Evolutionary conservation across 345 rosid species (phyloP).

Genomic region (Aquilaria yunnanensis): DNA sequence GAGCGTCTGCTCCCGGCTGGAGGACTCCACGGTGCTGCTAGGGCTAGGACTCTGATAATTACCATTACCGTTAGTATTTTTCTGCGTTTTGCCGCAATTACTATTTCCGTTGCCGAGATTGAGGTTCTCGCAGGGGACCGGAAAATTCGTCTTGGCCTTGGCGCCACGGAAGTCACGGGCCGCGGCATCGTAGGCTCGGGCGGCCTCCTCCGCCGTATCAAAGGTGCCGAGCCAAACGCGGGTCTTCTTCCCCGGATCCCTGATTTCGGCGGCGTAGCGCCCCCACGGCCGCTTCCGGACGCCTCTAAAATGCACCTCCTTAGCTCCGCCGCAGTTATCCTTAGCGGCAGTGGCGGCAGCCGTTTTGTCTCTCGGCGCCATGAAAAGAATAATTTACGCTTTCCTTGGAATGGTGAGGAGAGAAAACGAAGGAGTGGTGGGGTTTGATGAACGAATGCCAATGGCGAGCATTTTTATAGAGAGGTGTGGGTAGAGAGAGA

Average conservation of each 20-base stretch:
- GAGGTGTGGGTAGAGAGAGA: constrained; percentile 12
- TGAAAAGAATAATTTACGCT: not conserved
- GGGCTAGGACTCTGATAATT: constrained; percentile 48
- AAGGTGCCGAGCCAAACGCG: constrained; percentile 92
- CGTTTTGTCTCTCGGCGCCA: constrained; percentile 47
- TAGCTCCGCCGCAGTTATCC: constrained; percentile 15
- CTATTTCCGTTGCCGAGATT: not conserved
- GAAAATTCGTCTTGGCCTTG: constrained; percentile 82
- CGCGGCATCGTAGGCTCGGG: constrained; percentile 64
- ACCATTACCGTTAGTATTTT: not conserved
- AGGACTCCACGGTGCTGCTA: constrained; percentile 58
- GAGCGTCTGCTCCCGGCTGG: constrained; percentile 36
- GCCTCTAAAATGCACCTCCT: constrained; percentile 62
- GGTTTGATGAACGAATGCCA: not conserved
- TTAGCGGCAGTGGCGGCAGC: constrained; percentile 27
- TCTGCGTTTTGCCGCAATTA: not conserved
- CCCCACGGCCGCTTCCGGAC: constrained; percentile 97
- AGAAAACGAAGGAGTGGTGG: not conserved
- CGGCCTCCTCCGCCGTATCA: constrained; percentile 75
- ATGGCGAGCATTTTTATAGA: constrained; percentile 12
- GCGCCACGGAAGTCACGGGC: constrained; percentile 71
- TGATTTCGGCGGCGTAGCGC: constrained; percentile 77
- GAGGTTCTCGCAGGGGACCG: constrained; percentile 14
- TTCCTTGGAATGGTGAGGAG: not conserved
- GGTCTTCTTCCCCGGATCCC: constrained; percentile 66